A percentile compares a stretch with the other conserved stretches of the same genome.
phyloP scores from a whole-genome alignment of 306 rosid genomes.

The Quercus agrifolia region DNA sequence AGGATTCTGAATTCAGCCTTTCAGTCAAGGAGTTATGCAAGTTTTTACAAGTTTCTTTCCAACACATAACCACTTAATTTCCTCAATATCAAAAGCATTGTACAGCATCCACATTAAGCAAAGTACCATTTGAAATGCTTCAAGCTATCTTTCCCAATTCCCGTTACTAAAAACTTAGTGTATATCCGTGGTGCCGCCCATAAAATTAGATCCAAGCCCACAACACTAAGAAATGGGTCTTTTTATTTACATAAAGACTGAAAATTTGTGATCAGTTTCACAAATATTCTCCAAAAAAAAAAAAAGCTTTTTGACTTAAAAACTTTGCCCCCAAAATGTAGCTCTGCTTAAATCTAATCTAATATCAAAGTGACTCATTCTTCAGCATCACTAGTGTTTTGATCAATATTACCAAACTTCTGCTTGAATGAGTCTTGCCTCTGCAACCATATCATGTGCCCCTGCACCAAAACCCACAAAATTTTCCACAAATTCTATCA shows the following conservation, averaged over 20 bases:
- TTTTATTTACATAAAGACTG: not conserved
- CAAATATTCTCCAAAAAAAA: not conserved
- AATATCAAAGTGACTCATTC: not conserved
- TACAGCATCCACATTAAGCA: not conserved
- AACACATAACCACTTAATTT: not conserved
- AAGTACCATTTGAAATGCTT: not conserved
- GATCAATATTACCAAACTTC: constrained; percentile 40
- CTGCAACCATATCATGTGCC: constrained; percentile 84
- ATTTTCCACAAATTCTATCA: not conserved
- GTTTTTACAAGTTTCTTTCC: not conserved
- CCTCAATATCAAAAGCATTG: not conserved
- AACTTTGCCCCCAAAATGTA: not conserved
- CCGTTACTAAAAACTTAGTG: not conserved
- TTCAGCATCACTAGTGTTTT: not conserved
- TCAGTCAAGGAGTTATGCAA: not conserved
- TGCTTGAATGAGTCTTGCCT: constrained; percentile 78
- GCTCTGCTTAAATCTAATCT: not conserved
- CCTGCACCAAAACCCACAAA: constrained; percentile 31
- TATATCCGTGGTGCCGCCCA: not conserved
- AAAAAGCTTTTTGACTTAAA: not conserved
- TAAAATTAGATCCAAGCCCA: not conserved
- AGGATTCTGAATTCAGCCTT: not conserved
- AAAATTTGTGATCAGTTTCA: not conserved
- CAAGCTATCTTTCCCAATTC: not conserved
- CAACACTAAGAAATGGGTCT: not conserved